Evolutionary conservation across 2,329 filamentous ascomycete genomes (phyloP).

Genomic region (Ciborinia camelliae): DNA sequence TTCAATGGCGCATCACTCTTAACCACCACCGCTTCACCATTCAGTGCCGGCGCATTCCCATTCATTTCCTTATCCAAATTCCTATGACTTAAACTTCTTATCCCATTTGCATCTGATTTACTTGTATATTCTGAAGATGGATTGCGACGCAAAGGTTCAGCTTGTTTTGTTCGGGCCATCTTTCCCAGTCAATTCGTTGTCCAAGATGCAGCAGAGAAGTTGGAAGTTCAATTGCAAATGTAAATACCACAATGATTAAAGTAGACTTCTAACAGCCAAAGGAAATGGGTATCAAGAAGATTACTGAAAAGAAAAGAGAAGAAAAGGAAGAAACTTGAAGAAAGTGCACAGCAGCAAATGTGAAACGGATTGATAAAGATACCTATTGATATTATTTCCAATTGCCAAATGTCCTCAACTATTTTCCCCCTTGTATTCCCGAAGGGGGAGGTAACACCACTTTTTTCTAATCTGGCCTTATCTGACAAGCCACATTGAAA

Average conservation of each 20-base stretch:
- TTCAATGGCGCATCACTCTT: slow-evolving; percentile 31
- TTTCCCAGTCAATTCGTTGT: not conserved
- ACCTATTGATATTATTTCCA: not conserved
- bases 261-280: not conserved
- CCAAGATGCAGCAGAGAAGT: not conserved
- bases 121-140: slow-evolving; percentile 64
- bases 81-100: slow-evolving; percentile 36
- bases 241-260: not conserved
- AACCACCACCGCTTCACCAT: slow-evolving; percentile 32
- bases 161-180: slow-evolving; percentile 73
- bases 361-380: slow-evolving; percentile 1
- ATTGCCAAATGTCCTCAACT: slow-evolving; percentile 27
- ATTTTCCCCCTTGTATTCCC: not conserved
- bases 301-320: not conserved
- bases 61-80: slow-evolving; percentile 29
- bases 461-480: too few species aligned
- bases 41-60: slow-evolving; percentile 23
- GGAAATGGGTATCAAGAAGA: not conserved
- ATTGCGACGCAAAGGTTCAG: slow-evolving; percentile 60
- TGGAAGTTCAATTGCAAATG: not conserved
- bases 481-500: slow-evolving; percentile 1
- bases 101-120: slow-evolving; percentile 41
- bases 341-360: not conserved
- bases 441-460: not conserved
- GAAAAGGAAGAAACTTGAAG: not conserved